Conservation (phyloP, 768 basidiomycete species). For the Kwoniella dejecticola region DNA sequence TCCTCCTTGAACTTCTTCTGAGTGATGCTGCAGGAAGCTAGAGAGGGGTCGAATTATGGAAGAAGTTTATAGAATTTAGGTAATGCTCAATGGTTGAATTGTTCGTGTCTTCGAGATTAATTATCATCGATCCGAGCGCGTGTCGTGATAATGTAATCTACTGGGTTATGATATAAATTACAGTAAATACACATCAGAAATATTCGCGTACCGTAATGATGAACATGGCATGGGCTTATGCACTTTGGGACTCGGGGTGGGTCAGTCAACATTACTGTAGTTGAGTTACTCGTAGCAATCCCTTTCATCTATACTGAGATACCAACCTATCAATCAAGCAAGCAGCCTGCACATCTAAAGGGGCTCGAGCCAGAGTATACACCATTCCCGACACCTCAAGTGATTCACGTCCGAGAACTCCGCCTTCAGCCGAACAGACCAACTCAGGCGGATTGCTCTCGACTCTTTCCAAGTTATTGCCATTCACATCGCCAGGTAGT, state of each 20-base stretch:
- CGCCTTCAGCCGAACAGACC: background rate
- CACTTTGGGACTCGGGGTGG: background rate
- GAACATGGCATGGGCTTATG: background rate
- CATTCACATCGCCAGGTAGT: conserved; percentile 9
- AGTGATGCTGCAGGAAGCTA: background rate
- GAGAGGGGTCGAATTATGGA: background rate
- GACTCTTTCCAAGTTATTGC: conserved; percentile 12
- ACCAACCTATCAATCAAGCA: too few species aligned
- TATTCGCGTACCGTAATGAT: background rate
- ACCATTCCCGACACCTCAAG: too few species aligned
- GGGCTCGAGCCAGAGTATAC: too few species aligned
- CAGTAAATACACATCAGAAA: background rate
- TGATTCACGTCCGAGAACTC: background rate
- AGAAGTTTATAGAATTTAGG: conserved; percentile 18
- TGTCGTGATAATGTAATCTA: background rate
- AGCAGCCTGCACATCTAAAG: too few species aligned
- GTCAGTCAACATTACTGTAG: conserved; percentile 3
- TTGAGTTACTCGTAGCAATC: too few species aligned
- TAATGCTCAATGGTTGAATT: background rate
- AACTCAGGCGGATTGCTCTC: conserved; percentile 14
- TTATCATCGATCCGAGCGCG: conserved; percentile 13
- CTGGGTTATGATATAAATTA: conserved; percentile 4
- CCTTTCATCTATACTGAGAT: too few species aligned
- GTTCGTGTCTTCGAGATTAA: conserved; percentile 10
- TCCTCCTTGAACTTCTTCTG: background rate